These are phyloP conservation scores for Cetradonia linearis DNA, from an alignment of 495 filamentous ascomycete species.

Conservation along the genomic window DNA sequence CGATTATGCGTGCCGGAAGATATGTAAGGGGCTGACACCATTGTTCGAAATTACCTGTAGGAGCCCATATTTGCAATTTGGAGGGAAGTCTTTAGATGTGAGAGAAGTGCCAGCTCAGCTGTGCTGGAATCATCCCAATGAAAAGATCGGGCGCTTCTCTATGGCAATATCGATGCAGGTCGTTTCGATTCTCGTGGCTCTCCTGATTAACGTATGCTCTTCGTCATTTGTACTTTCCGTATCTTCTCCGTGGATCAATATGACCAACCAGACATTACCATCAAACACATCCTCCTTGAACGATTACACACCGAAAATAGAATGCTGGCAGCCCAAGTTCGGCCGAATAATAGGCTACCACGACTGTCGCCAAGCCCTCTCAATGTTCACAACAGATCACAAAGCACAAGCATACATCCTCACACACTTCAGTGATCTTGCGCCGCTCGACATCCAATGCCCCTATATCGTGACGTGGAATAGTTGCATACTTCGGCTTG, in stretches of 20 bases:
- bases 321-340: not conserved
- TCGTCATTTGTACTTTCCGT: not conserved
- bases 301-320: not conserved
- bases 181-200: not conserved
- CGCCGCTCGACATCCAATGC: not conserved
- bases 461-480: not conserved
- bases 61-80: not conserved
- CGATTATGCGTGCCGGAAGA: not conserved
- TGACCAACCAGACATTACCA: not conserved
- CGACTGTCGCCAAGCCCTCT: not conserved
- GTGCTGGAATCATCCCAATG: not conserved
- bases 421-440: not conserved
- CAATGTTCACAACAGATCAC: not conserved
- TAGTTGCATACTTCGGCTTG: not conserved
- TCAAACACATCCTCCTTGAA: not conserved
- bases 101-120: not conserved
- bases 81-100: not conserved
- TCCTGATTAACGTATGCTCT: not conserved
- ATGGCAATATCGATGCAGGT: not conserved
- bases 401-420: not conserved
- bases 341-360: not conserved
- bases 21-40: not conserved
- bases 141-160: not conserved
- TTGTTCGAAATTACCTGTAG: not conserved
- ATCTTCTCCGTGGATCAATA: not conserved